Evolutionary conservation across 495 filamentous ascomycete species (phyloP).

Genomic region (Penicillium coffeae): DNA sequence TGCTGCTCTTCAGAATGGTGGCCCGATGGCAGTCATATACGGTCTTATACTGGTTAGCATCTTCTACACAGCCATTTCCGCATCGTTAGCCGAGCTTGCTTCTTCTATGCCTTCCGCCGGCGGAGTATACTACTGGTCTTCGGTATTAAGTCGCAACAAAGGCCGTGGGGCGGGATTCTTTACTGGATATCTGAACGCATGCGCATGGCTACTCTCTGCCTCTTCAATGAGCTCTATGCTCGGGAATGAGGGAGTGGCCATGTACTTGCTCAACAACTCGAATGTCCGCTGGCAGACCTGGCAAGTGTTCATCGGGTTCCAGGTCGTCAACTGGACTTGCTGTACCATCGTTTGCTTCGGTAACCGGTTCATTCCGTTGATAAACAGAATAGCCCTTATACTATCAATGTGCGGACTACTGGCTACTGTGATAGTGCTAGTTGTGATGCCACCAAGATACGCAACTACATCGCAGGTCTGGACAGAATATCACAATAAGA

Average conservation of each 20-base stretch:
- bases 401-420: slow-evolving; percentile 60
- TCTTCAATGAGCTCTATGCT: slow-evolving; percentile 63
- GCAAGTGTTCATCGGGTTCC: slow-evolving; percentile 71
- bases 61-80: slow-evolving; percentile 42
- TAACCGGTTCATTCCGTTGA: slow-evolving; percentile 59
- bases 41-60: slow-evolving; percentile 37
- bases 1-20: slow-evolving; percentile 40
- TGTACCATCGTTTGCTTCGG: slow-evolving; percentile 61
- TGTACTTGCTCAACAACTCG: slow-evolving; percentile 64
- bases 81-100: slow-evolving; percentile 60
- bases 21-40: slow-evolving; percentile 44
- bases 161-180: slow-evolving; percentile 65
- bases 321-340: slow-evolving; percentile 61
- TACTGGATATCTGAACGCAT: slow-evolving; percentile 70
- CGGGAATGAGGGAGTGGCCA: slow-evolving; percentile 60
- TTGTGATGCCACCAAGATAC: slow-evolving; percentile 63
- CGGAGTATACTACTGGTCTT: slow-evolving; percentile 83
- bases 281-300: slow-evolving; percentile 56
- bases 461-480: slow-evolving; percentile 59
- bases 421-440: slow-evolving; percentile 64
- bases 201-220: slow-evolving; percentile 66
- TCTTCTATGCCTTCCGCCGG: slow-evolving; percentile 75
- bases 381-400: slow-evolving; percentile 59
- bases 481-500: slow-evolving; percentile 57
- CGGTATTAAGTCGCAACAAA: slow-evolving; percentile 59